Evolutionary conservation across 2,329 filamentous ascomycete genomes (phyloP).

Genomic region (Diaporthe batatas): DNA sequence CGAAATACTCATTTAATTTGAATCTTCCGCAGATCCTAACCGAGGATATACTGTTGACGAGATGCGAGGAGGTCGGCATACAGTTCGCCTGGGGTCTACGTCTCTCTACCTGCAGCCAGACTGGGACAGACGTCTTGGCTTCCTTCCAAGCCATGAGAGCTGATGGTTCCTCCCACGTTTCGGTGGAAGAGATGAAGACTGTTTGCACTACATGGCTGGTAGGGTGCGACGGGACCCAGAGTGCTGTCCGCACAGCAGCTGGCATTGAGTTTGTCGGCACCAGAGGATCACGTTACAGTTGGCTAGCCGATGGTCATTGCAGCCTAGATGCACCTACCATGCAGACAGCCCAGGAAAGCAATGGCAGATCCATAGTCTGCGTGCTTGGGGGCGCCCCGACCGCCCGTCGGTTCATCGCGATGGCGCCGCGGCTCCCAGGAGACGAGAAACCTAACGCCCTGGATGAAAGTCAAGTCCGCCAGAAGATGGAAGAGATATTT

Average conservation of each 20-base stretch:
- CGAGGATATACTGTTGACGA: conserved; percentile 16
- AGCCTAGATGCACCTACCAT: conserved; percentile 45
- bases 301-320: conserved; percentile 51
- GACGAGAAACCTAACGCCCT: not conserved
- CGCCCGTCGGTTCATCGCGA: not conserved
- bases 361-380: not conserved
- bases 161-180: not conserved
- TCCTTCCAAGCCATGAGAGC: not conserved
- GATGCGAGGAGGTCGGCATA: conserved; percentile 37
- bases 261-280: conserved; percentile 55
- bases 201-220: conserved; percentile 54
- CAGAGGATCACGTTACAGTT: conserved; percentile 53
- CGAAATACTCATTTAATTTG: conserved; percentile 33
- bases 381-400: not conserved
- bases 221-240: conserved; percentile 58
- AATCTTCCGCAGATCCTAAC: conserved; percentile 22
- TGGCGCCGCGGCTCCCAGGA: not conserved
- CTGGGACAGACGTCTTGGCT: not conserved
- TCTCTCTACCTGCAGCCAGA: not conserved
- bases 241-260: conserved; percentile 52
- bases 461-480: not conserved
- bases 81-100: conserved; percentile 25
- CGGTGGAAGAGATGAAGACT: not conserved
- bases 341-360: not conserved
- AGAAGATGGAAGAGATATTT: not conserved